A percentile compares a stretch with the other conserved stretches of the same genome.
Evolutionary conservation across 139 green algal genomes (phyloP).

Genomic region (Coelastrella sp.): DNA sequence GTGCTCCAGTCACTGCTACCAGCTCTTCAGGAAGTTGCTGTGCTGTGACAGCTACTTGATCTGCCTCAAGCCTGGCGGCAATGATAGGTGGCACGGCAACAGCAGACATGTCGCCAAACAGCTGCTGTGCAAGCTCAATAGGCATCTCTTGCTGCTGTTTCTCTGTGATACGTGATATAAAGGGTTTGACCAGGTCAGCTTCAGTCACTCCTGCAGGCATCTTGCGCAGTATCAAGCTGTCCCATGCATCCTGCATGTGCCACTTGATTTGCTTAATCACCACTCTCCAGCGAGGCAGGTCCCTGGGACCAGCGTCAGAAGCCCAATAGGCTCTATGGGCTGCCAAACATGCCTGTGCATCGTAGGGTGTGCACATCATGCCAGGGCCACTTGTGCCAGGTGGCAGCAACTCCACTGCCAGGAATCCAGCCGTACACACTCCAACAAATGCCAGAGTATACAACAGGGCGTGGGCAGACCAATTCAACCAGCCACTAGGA

Average conservation of each 20-base stretch:
- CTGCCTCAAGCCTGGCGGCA: neutral
- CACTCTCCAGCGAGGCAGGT: constrained; percentile 13
- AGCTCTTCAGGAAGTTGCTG: neutral
- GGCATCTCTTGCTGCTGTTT: neutral
- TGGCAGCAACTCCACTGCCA: constrained; percentile 28
- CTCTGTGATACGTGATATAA: neutral
- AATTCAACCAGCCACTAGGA: constrained; percentile 2
- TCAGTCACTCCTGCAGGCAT: neutral
- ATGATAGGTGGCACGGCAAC: neutral
- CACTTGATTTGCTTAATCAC: neutral
- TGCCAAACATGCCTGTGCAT: neutral
- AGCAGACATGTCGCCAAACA: constrained; percentile 18
- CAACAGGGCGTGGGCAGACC: neutral
- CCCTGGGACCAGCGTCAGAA: neutral
- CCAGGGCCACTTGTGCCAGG: neutral
- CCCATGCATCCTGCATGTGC: constrained; percentile 9
- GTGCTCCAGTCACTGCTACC: neutral
- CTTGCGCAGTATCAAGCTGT: neutral
- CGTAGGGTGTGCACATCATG: neutral
- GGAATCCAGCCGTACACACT: neutral
- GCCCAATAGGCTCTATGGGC: neutral
- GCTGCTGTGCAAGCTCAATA: neutral
- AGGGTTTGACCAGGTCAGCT: neutral
- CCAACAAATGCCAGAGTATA: neutral
- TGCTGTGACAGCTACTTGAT: neutral